Evolutionary conservation across 768 basidiomycete species (phyloP).

Genomic region (Harrya chromipes): DNA sequence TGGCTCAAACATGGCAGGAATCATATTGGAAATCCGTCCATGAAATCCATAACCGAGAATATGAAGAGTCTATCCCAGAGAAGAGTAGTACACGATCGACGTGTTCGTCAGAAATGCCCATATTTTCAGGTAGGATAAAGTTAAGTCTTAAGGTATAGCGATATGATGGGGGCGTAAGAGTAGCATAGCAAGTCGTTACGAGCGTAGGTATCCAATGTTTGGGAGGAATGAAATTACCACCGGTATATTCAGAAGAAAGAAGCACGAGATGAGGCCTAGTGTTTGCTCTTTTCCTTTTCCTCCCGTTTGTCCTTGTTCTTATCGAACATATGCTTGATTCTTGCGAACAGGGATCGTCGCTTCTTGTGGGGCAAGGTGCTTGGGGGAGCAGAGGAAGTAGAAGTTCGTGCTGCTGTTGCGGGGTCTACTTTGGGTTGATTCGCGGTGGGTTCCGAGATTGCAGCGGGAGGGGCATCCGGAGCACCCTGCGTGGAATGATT

Average conservation of each 20-base stretch:
- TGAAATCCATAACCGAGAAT: conserved; percentile 16
- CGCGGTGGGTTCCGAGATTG: neutral
- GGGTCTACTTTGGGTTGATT: neutral
- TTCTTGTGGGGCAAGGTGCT: conserved; percentile 45
- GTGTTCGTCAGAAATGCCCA: conserved; percentile 3
- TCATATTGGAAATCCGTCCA: conserved; percentile 40
- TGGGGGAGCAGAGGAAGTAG: conserved; percentile 29
- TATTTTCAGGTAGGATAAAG: conserved; percentile 16
- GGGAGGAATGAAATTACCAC: neutral
- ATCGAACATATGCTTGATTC: conserved; percentile 51
- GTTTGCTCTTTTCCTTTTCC: conserved; percentile 32
- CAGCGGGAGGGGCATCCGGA: neutral
- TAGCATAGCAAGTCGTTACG: conserved; percentile 18
- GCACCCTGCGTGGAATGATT: neutral
- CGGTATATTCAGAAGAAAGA: neutral
- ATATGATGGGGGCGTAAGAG: conserved; percentile 8
- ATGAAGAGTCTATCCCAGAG: neutral
- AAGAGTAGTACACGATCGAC: conserved; percentile 18
- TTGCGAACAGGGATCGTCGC: conserved; percentile 51
- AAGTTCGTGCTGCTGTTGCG: neutral
- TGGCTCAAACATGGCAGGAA: conserved; percentile 33
- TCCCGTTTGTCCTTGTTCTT: conserved; percentile 43
- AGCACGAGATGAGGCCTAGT: conserved; percentile 2
- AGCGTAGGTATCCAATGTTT: conserved; percentile 4
- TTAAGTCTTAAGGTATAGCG: conserved; percentile 15